Evolutionary conservation across 2,329 filamentous ascomycete species (phyloP).

Genomic region (Ascochyta viciae-villosae): DNA sequence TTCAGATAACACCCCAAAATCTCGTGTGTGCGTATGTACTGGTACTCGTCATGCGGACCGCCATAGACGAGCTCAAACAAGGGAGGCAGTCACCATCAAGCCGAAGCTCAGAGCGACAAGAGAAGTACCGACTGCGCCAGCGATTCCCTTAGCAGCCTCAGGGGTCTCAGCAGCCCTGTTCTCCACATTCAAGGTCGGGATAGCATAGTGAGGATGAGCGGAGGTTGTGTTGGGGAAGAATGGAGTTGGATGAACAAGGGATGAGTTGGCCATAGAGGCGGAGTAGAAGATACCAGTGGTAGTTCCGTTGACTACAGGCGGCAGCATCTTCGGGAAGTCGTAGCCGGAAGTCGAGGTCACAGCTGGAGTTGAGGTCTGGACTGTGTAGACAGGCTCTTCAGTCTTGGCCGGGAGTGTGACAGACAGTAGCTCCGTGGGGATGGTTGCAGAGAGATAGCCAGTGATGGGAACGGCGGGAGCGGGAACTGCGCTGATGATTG

Average conservation of each 20-base stretch:
- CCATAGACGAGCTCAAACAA: slow-evolving; percentile 4
- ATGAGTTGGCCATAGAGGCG: slow-evolving; percentile 8
- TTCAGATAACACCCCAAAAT: background rate
- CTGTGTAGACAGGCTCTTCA: slow-evolving; percentile 6
- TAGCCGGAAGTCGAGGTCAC: slow-evolving; percentile 2
- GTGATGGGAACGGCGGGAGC: background rate
- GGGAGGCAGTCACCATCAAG: slow-evolving; percentile 8
- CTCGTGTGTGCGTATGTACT: too few relatives aligned
- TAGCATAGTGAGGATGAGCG: slow-evolving; percentile 3
- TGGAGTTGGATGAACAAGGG: slow-evolving; percentile 4
- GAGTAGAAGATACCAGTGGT: slow-evolving; percentile 14
- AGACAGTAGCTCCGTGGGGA: slow-evolving; percentile 4
- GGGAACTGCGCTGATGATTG: background rate
- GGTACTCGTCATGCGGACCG: background rate
- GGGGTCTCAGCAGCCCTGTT: slow-evolving; percentile 6
- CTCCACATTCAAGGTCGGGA: slow-evolving; percentile 18
- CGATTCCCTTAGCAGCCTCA: slow-evolving; percentile 3
- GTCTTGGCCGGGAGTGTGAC: background rate
- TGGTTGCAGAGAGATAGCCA: slow-evolving; percentile 5
- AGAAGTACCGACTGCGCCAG: slow-evolving; percentile 8
- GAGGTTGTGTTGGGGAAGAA: slow-evolving; percentile 20
- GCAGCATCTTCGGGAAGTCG: slow-evolving; percentile 7
- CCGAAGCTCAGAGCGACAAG: slow-evolving; percentile 14
- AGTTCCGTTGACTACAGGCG: slow-evolving; percentile 11
- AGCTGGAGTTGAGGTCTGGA: slow-evolving; percentile 8